Conservation (phyloP, 176 grass and related monocot genomes). For the Avena sativa region DNA sequence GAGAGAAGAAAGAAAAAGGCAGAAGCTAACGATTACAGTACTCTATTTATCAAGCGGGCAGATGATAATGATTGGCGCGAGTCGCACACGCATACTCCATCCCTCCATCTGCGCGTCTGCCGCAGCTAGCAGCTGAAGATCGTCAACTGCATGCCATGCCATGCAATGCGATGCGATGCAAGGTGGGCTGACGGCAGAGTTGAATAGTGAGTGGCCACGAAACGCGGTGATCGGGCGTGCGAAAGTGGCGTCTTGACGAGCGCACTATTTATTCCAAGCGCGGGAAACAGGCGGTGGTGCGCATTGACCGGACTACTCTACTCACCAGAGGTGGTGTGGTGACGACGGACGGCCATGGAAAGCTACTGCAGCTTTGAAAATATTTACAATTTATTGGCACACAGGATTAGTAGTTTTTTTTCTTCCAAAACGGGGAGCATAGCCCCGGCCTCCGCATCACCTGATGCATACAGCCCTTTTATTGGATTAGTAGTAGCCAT, state of each 20-base stretch:
- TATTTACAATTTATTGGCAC: background rate
- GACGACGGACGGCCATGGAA: background rate
- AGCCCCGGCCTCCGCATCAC: no score
- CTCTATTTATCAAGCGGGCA: background rate
- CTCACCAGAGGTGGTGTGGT: background rate
- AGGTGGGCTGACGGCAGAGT: background rate
- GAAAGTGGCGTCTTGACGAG: constrained; percentile 33
- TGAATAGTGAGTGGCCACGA: constrained; percentile 31
- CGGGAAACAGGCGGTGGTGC: background rate
- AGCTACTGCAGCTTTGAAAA: background rate
- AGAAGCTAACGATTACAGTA: constrained; percentile 1
- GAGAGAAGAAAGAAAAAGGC: background rate
- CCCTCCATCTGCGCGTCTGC: constrained; percentile 18
- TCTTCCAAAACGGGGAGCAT: no score
- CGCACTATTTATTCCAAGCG: constrained; percentile 13
- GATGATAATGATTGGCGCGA: constrained; percentile 36
- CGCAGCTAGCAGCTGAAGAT: background rate
- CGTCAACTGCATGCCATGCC: constrained; percentile 37
- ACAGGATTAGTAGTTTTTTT: background rate
- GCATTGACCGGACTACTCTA: constrained; percentile 21
- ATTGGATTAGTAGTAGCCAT: background rate
- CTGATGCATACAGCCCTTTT: no score
- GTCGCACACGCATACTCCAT: constrained; percentile 20
- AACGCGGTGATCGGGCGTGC: constrained; percentile 40
- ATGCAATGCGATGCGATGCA: background rate